Conservation (phyloP, 257 asterid genomes). For the Paraleonurus japonicus region DNA sequence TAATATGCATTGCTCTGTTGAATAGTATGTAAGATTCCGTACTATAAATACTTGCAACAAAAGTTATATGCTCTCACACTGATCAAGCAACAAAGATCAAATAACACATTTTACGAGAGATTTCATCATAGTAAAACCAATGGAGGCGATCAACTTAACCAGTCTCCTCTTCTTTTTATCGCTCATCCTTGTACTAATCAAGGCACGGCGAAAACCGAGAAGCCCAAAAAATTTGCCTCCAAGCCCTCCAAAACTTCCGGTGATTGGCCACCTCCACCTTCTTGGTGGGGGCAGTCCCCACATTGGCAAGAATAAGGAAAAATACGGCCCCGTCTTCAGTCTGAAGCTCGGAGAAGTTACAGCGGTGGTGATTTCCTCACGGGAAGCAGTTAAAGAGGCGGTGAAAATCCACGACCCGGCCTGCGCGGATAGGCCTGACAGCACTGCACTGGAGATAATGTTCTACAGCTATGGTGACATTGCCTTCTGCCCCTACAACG, state of each 20-base stretch:
- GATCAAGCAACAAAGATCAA: no score
- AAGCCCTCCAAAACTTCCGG: neutral
- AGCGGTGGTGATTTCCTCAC: constrained; percentile 7
- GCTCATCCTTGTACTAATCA: constrained; percentile 18
- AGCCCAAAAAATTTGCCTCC: neutral
- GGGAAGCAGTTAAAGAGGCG: neutral
- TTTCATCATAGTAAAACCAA: no score
- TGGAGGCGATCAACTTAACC: neutral
- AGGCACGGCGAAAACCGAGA: neutral
- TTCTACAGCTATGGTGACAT: constrained; percentile 25
- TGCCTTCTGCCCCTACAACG: constrained; percentile 19
- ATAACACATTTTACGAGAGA: no score
- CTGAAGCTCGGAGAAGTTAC: constrained; percentile 10
- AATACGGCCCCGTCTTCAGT: neutral
- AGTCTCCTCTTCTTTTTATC: constrained; percentile 9
- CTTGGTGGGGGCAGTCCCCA: neutral
- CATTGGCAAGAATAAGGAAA: neutral
- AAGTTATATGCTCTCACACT: no score
- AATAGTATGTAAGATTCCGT: no score
- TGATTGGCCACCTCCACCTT: neutral
- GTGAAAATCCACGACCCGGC: neutral
- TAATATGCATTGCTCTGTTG: no score
- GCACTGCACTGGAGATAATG: neutral
- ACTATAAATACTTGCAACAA: no score
- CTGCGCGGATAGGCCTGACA: constrained; percentile 2